Evolutionary conservation across 306 rosid species (phyloP).

Genomic region (Dalbergia oliveri): DNA sequence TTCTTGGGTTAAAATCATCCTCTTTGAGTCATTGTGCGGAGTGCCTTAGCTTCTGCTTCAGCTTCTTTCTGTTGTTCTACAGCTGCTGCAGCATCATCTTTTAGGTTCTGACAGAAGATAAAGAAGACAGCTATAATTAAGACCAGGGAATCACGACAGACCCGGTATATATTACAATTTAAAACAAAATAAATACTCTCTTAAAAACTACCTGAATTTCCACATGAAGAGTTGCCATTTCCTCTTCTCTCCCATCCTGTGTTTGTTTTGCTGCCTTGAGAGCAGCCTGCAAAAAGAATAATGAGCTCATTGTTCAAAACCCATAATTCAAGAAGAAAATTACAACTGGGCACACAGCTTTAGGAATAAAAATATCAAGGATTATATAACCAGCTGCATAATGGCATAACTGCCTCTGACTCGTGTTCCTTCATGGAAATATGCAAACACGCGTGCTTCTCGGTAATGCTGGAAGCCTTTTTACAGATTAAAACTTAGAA

Average conservation of each 20-base stretch:
- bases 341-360: slow-evolving; percentile 32
- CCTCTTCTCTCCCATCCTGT: slow-evolving; percentile 79
- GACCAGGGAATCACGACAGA: slow-evolving; percentile 36
- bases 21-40: slow-evolving; percentile 91
- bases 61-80: slow-evolving; percentile 83
- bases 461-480: background rate
- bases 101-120: slow-evolving; percentile 69
- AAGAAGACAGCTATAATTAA: slow-evolving; percentile 31
- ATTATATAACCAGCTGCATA: slow-evolving; percentile 13
- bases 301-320: slow-evolving; percentile 23
- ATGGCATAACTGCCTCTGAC: background rate
- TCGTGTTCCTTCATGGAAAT: slow-evolving; percentile 10
- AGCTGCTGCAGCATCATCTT: slow-evolving; percentile 79
- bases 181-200: background rate
- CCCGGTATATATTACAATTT: slow-evolving; percentile 20
- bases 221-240: slow-evolving; percentile 73
- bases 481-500: background rate
- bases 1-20: slow-evolving; percentile 98
- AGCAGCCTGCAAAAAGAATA: slow-evolving; percentile 79
- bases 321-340: slow-evolving; percentile 13
- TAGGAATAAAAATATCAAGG: slow-evolving; percentile 24
- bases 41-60: slow-evolving; percentile 90
- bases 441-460: slow-evolving; percentile 2
- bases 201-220: slow-evolving; percentile 75
- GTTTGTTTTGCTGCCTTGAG: slow-evolving; percentile 90